These are phyloP conservation scores for Dothistroma septosporum DNA, from an alignment of 2,329 filamentous ascomycete genomes.

Conservation along the genomic window DNA sequence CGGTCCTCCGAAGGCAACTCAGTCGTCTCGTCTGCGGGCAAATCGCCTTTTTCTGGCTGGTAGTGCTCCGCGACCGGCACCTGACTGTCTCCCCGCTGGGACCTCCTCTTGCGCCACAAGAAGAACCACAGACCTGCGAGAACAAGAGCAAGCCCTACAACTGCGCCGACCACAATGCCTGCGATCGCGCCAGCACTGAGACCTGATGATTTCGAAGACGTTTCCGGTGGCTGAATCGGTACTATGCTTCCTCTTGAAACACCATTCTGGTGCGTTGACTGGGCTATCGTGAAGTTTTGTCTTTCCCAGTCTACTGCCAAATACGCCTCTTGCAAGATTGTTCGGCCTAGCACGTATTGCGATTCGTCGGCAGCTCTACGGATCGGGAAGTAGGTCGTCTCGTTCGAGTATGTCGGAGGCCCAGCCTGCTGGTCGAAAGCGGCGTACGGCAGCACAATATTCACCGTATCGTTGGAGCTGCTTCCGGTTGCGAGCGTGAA, in stretches of 20 bases:
- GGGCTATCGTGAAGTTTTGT: constrained; percentile 15
- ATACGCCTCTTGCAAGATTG: constrained; percentile 32
- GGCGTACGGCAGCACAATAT: constrained; percentile 30
- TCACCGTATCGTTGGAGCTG: constrained; percentile 11
- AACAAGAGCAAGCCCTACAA: constrained; percentile 66
- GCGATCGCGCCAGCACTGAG: constrained; percentile 86
- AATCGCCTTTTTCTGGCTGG: neutral
- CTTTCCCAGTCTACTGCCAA: constrained; percentile 19
- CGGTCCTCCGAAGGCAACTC: constrained; percentile 1
- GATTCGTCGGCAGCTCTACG: constrained; percentile 24
- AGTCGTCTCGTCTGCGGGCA: neutral
- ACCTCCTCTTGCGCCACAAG: constrained; percentile 35
- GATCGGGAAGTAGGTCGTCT: constrained; percentile 26
- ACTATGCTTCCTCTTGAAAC: constrained; percentile 9
- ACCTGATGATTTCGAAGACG: neutral
- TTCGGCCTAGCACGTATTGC: constrained; percentile 29
- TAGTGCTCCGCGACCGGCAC: neutral
- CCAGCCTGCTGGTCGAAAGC: constrained; percentile 31
- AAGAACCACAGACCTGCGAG: constrained; percentile 34
- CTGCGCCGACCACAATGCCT: constrained; percentile 77
- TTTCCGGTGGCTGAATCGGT: constrained; percentile 1
- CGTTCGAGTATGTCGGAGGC: constrained; percentile 12
- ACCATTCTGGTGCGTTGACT: constrained; percentile 9
- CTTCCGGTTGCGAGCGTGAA: constrained; percentile 27
- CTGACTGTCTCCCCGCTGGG: neutral